A percentile compares a stretch with the other conserved stretches of the same genome.
Conservation (phyloP, 2,329 filamentous ascomycete species). For the Hypoxylon sp. region DNA sequence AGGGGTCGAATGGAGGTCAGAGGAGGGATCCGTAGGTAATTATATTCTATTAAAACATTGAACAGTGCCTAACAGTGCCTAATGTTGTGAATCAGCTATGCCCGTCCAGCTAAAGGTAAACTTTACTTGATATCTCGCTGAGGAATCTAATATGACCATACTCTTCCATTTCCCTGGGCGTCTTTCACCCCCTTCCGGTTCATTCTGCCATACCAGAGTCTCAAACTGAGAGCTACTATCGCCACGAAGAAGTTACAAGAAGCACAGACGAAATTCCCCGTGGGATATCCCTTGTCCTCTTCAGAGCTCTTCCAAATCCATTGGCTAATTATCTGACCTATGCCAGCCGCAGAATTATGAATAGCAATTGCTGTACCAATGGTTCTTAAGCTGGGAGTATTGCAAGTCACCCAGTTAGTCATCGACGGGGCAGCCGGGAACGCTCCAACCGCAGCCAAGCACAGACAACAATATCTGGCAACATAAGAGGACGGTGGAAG, state of each 20-base stretch:
- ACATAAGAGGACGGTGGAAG: constrained; percentile 46
- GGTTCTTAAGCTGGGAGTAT: constrained; percentile 53
- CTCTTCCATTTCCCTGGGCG: constrained; percentile 40
- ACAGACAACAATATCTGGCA: constrained; percentile 53
- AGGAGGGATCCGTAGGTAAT: background rate
- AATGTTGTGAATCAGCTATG: no score
- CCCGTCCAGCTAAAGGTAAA: no score
- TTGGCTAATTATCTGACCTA: constrained; percentile 56
- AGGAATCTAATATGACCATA: constrained; percentile 44
- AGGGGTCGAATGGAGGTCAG: background rate
- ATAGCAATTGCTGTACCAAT: constrained; percentile 55
- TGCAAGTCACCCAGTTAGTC: constrained; percentile 56
- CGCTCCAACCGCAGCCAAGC: constrained; percentile 54
- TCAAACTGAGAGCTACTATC: constrained; percentile 37
- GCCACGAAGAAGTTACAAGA: constrained; percentile 53
- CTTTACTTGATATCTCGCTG: no score
- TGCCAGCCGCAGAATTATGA: constrained; percentile 54
- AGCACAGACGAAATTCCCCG: constrained; percentile 57
- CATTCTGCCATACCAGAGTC: constrained; percentile 45
- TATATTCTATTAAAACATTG: no score
- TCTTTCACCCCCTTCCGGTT: constrained; percentile 41
- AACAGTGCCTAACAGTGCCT: no score
- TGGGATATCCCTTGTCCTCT: constrained; percentile 52
- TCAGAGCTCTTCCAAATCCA: constrained; percentile 56
- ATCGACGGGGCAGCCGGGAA: constrained; percentile 54